A percentile compares a stretch with the other conserved stretches of the same genome.
Evolutionary conservation across 192 early-diverging fungal species (phyloP).

Genomic region (Linnemannia elongata): DNA sequence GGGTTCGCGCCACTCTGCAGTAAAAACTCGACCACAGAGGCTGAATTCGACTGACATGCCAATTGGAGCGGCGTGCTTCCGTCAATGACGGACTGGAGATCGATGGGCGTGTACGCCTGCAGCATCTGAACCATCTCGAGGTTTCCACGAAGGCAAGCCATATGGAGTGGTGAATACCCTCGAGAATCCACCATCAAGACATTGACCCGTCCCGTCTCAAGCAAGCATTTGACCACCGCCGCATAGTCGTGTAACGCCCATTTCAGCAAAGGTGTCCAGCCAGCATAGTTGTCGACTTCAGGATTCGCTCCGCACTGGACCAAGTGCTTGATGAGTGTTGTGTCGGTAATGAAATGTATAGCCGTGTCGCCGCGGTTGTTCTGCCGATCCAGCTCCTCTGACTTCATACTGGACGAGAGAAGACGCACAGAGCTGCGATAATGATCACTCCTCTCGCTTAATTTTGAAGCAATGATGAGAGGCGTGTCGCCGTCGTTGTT

Average conservation of each 20-base stretch:
- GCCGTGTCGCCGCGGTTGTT: conserved; percentile 58
- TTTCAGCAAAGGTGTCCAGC: conserved; percentile 51
- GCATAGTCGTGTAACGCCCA: conserved; percentile 54
- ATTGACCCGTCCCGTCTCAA: conserved; percentile 33
- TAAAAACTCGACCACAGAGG: conserved; percentile 42
- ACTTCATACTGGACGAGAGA: conserved; percentile 27
- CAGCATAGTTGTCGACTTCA: conserved; percentile 44
- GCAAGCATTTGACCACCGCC: conserved; percentile 33
- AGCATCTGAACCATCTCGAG: conserved; percentile 26
- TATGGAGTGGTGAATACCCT: conserved; percentile 55
- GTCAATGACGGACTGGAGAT: conserved; percentile 44
- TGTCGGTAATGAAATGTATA: conserved; percentile 52
- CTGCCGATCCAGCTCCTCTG: conserved; percentile 37
- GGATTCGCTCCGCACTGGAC: conserved; percentile 33
- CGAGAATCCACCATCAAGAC: conserved; percentile 35
- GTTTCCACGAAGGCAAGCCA: conserved; percentile 42
- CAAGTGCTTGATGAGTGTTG: conserved; percentile 24
- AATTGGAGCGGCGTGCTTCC: conserved; percentile 62
- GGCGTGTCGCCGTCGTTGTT: conserved; percentile 58
- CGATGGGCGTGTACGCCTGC: conserved; percentile 13
- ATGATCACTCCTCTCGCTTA: conserved; percentile 6
- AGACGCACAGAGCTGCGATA: conserved; percentile 8
- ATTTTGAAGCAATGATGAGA: conserved; percentile 37
- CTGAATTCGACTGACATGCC: conserved; percentile 40
- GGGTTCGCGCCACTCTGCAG: conserved; percentile 45